These are phyloP conservation scores for Hapsidospora chrysogenum DNA, from an alignment of 495 filamentous ascomycete genomes.

Conservation along the genomic window DNA sequence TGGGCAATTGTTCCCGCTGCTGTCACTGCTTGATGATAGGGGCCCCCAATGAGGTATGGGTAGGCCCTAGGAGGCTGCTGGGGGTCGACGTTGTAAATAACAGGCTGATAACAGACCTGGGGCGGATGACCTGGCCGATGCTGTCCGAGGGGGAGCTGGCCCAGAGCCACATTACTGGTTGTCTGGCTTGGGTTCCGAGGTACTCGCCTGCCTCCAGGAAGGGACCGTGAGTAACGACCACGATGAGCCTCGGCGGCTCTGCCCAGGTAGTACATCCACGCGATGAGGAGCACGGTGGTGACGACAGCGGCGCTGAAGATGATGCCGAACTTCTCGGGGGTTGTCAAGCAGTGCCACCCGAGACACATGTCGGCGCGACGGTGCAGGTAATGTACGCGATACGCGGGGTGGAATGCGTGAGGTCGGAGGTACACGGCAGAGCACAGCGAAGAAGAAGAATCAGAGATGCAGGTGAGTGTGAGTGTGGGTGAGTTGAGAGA, in stretches of 20 bases:
- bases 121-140: background rate
- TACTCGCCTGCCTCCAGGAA: background rate
- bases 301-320: slow-evolving; percentile 4
- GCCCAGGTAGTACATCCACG: background rate
- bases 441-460: too few species aligned
- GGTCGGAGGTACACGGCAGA: too few species aligned
- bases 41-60: background rate
- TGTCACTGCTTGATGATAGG: too few species aligned
- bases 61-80: background rate
- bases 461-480: background rate
- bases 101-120: background rate
- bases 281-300: background rate
- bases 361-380: background rate
- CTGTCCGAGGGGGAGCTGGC: background rate
- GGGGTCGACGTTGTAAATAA: background rate
- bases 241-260: background rate
- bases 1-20: too few species aligned
- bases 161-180: too few species aligned
- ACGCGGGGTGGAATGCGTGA: too few species aligned
- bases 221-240: background rate
- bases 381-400: background rate
- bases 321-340: slow-evolving; percentile 6
- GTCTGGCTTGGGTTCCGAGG: background rate
- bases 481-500: background rate
- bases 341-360: slow-evolving; percentile 10